These are phyloP conservation scores for Juncus inflexus DNA, from an alignment of 176 grass and related monocot genomes.

Conservation along the genomic window DNA sequence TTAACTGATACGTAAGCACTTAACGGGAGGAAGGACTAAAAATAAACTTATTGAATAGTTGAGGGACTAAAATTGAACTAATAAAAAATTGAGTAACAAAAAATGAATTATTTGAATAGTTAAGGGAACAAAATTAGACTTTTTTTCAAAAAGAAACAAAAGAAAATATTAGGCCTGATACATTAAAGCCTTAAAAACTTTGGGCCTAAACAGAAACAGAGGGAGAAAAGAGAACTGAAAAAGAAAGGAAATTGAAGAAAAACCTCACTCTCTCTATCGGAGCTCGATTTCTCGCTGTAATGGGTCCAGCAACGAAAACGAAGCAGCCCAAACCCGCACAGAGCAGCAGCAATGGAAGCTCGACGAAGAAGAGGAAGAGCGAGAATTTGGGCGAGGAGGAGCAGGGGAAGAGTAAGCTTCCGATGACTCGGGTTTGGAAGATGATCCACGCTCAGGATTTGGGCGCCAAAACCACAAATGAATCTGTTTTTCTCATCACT, in stretches of 20 bases:
- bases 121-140: no score
- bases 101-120: no score
- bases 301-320: slow-evolving; percentile 8
- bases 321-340: slow-evolving; percentile 26
- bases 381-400: background rate
- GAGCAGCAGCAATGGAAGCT: slow-evolving; percentile 16
- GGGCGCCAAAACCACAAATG: slow-evolving; percentile 37
- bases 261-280: background rate
- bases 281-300: background rate
- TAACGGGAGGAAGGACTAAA: no score
- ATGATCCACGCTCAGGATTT: slow-evolving; percentile 61
- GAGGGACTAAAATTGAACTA: no score
- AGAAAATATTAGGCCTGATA: background rate
- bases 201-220: background rate
- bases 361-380: slow-evolving; percentile 5
- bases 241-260: background rate
- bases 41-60: no score
- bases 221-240: no score
- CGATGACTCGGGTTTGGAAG: slow-evolving; percentile 49
- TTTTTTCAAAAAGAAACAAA: no score
- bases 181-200: background rate
- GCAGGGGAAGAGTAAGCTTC: slow-evolving; percentile 41
- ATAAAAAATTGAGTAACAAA: no score
- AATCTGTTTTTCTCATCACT: slow-evolving; percentile 85
- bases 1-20: no score